Base-by-base conservation (phyloP, 164 flowering plant species). In the Magnolia sinica region DNA sequence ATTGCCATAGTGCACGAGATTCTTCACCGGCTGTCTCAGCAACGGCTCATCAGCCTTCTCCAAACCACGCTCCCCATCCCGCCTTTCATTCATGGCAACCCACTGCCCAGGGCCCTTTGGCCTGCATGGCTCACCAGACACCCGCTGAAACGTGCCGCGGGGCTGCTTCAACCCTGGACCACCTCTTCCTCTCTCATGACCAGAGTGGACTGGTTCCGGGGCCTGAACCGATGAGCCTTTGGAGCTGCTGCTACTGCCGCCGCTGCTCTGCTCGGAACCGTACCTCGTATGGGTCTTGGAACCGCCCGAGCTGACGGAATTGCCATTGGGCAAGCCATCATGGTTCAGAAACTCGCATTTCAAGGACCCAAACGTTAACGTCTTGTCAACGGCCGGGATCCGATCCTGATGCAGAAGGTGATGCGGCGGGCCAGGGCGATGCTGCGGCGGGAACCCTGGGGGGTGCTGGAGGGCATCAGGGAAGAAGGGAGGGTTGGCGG, bases 291-390 rank as follows among this genome's bases (percentile, higher is more conserved):
- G 72, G 55, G 18, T 13, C 24, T 70, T 50, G 24, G 27, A 64
- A 20, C 24, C 70, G 68, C 63, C n/a, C 50, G 6, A 52, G 0
- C 70, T 75, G 0, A n/a, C n/a, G 6, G 69, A 72, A 79, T 65
- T 80, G 50, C 78, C 78, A 73, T 85, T 83, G 2, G 72, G n/a
- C 14, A 78, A 64, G n/a, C 76, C 79, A 59, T 75, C 79, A 2
- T 68, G 77, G 13, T 6, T 52, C 29, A 19, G 75, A 24, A 79
- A 4, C n/a, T 86, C 86, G 45, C 70, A 70, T 1, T 87, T 73
- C 1, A 90, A 72, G 7, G 91, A 83, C 13, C 97, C 95, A 81
- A 90, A 90, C 78, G 80, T 81, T n/a, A 91, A 73, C 80, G 77
- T 76, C 6, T 61, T 76, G 8, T 50, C 80, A 49, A 72, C 72